Base-by-base conservation (phyloP, 495 filamentous ascomycete genomes). In the Tuber umbilicatum region DNA sequence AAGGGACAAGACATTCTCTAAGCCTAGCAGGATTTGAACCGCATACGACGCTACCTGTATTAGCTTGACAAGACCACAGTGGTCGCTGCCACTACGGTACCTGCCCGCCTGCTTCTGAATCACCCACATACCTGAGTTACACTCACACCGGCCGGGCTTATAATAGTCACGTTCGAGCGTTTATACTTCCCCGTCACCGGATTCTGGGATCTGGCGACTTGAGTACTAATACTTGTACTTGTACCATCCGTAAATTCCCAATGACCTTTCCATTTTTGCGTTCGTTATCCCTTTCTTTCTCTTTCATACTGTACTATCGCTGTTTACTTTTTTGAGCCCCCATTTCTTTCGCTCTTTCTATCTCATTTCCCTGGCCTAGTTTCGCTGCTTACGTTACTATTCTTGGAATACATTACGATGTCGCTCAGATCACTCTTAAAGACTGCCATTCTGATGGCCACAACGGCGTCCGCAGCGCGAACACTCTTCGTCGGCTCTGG, bases 401-500 rank as follows among this genome's bases (percentile, higher is more conserved):
- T n/a, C 21, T 37, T 64, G 19, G n/a, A n/a, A n/a, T 68, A 37
- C 27, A 42, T 42, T 41, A 74, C 72, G 67, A 75, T 68, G 55
- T 73, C 42, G 37, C 39, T 41, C 17, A 39, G 60, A 64, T 37
- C 55, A 38, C 45, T 75, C 4, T 21, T 73, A 5, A 31, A 6
- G 12, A 45, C 50, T 42, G 68, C 69, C 1, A 17, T 79, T 45
- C 72, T 79, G 9, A 67, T 79, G n/a, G 72, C 60, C 45, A 47
- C 79, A 12, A 71, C 79, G 2, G 68, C 42, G 17, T 73, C 37
- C 5, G 69, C 73, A 69, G 73, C 76, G 9, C 68, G 72, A 14
- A 79, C 73, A n/a, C 72, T 81, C 40, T 71, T 79, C 27, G 79
- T 81, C 27, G 79, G 80, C 19, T 68, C 80, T 21, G 67, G 50